Evolutionary conservation across 768 basidiomycete species (phyloP), one percentile per base, ranked within the genome.

Genomic region (Trametopsis cervina): DNA sequence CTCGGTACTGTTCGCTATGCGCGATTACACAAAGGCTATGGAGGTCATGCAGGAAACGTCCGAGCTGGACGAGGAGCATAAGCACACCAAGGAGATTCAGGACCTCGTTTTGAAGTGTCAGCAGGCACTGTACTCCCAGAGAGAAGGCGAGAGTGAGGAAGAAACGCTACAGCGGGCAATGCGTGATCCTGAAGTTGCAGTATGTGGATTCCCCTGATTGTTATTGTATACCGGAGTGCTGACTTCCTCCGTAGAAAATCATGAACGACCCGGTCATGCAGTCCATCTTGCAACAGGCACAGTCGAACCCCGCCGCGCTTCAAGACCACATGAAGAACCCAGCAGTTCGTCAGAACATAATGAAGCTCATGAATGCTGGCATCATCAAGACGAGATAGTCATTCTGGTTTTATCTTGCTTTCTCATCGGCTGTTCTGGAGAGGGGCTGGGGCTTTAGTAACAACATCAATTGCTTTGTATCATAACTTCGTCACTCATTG

Each of bases 301-400:
- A 99, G 69, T 59, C 69, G 42, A 83, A 97, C 66, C 95, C 96
- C 4, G 72, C 77, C 39, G 89, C 94, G 20, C 71, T 99, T 50
- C 86, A 89, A 64, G 91, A 96, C 57, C 95, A 99, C 69, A 86
- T 98, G 85, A 91, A 92, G 79, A 96, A 94, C 60, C 85, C 90
- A 6, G 65, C 73, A 26, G 82, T 94, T 25, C 77, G 78, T 36
- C 65, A 73, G 47, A 95, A 94, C 74, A 89, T 96, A 54, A 76
- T 81, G 71, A 94, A 94, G 69, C 74, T 97, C 41, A 73, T 95
- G 59, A 88, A 89, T 49, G 92, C 92, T 23, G 95, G 94, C 49
- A 89, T 97, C 61, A 94, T 97, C 71, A 81, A 77, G 69, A 93
- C 92, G 24, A 52, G 37, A 49, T 44, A 49, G 23, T 20, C 20